Evolutionary conservation across 2,329 filamentous ascomycete species (phyloP).

Genomic region (Nemania sp.): DNA sequence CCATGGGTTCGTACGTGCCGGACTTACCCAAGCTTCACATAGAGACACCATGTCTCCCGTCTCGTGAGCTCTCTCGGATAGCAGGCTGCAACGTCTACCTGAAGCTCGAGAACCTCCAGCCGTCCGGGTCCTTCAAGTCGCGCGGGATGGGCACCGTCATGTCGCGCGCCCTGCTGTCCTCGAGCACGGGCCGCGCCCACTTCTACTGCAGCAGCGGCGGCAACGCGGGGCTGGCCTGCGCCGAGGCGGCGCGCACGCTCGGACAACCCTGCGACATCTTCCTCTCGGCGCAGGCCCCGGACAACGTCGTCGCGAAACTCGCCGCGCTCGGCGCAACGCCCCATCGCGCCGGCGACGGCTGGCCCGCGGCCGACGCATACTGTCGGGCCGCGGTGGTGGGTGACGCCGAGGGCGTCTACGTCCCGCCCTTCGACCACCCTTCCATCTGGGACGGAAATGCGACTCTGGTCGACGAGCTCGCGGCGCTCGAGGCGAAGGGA

Average conservation of each 20-base stretch:
- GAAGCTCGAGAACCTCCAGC: slow-evolving; percentile 85
- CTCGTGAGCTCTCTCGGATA: slow-evolving; percentile 66
- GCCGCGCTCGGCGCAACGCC: slow-evolving; percentile 70
- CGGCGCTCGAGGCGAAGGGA: slow-evolving; percentile 43
- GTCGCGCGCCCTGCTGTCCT: slow-evolving; percentile 43
- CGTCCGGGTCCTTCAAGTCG: slow-evolving; percentile 85
- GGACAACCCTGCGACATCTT: slow-evolving; percentile 73
- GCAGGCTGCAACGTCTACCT: slow-evolving; percentile 82
- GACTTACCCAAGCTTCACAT: slow-evolving; percentile 64
- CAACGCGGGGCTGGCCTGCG: slow-evolving; percentile 83
- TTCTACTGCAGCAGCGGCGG: slow-evolving; percentile 84
- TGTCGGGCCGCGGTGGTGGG: slow-evolving; percentile 61
- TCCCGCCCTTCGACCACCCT: slow-evolving; percentile 71
- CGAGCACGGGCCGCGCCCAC: slow-evolving; percentile 51
- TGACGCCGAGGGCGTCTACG: slow-evolving; percentile 57
- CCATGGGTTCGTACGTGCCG: slow-evolving; percentile 41
- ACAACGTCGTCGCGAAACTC: slow-evolving; percentile 74
- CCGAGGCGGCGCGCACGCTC: slow-evolving; percentile 70
- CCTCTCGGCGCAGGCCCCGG: slow-evolving; percentile 67
- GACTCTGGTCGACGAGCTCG: slow-evolving; percentile 60
- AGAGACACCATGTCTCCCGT: slow-evolving; percentile 72
- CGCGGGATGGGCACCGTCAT: slow-evolving; percentile 76
- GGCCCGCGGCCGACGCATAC: slow-evolving; percentile 71
- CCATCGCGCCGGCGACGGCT: slow-evolving; percentile 68
- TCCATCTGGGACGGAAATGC: slow-evolving; percentile 70